Conservation (phyloP, 129 eudicot species). For the Solidago caesia region DNA sequence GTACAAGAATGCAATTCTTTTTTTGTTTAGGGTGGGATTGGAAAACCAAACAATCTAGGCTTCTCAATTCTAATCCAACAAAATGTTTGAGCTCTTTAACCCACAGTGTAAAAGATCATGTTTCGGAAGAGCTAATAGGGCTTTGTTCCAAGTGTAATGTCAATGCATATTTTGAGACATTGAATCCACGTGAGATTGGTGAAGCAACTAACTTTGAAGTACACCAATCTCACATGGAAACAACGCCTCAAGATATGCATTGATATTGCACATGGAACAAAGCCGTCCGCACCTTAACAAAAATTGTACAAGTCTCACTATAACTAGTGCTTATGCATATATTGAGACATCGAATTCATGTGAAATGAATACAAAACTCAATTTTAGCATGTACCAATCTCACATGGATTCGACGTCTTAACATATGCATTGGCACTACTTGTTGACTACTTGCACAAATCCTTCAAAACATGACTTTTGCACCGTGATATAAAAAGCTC, state of each 20-base stretch:
- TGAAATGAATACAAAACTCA: background rate
- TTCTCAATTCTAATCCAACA: background rate
- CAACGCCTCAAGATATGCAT: background rate
- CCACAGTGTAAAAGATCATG: background rate
- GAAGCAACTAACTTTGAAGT: background rate
- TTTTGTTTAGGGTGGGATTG: background rate
- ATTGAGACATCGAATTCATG: background rate
- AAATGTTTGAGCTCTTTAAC: background rate
- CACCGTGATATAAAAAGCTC: slow-evolving; percentile 3
- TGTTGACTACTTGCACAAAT: background rate
- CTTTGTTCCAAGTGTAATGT: background rate
- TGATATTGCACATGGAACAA: background rate
- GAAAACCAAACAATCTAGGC: background rate
- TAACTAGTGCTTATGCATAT: background rate
- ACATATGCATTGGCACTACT: background rate
- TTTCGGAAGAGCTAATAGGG: background rate
- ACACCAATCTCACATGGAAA: background rate
- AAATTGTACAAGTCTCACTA: background rate
- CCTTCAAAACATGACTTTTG: background rate
- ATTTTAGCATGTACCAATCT: background rate
- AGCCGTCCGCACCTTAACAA: background rate
- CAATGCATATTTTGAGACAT: background rate
- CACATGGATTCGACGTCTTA: background rate
- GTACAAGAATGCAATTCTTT: background rate
- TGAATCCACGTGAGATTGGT: background rate